Evolutionary conservation across 495 filamentous ascomycete genomes (phyloP).

Genomic region (Parmelia sp.): DNA sequence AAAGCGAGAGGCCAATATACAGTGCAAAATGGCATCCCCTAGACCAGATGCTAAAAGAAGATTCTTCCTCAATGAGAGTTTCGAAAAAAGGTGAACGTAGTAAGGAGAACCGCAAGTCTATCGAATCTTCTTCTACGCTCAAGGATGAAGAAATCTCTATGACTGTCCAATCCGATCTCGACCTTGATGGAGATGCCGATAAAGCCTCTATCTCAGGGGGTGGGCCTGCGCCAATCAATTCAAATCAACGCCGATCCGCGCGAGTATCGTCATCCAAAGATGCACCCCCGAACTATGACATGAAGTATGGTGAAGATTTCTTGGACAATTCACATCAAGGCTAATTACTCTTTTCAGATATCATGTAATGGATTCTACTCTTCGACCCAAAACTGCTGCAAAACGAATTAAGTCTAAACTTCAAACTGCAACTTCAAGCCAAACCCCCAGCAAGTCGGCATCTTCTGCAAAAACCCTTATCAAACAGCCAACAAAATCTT

Average conservation of each 20-base stretch:
- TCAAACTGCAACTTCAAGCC: background rate
- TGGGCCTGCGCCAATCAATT: background rate
- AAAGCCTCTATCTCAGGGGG: background rate
- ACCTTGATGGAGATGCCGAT: background rate
- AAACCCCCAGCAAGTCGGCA: background rate
- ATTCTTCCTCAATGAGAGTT: background rate
- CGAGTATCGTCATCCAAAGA: background rate
- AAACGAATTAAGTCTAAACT: background rate
- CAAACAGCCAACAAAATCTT: background rate
- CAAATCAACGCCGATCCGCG: background rate
- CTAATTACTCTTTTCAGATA: background rate
- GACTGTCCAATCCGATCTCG: background rate
- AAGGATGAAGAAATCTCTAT: background rate
- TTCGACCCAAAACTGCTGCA: background rate
- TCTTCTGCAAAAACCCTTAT: background rate
- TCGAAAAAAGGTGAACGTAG: background rate
- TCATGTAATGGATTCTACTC: conserved; percentile 7
- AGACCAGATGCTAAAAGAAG: background rate
- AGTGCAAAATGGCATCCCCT: conserved; percentile 5
- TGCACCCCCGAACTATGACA: conserved; percentile 7
- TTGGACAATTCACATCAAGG: background rate
- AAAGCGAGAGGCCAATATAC: background rate
- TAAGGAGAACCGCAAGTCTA: background rate
- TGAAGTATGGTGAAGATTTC: conserved; percentile 1
- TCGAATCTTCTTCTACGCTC: background rate